Conservation (phyloP, 306 rosid species). For the Fragaria nilgerrensis region DNA sequence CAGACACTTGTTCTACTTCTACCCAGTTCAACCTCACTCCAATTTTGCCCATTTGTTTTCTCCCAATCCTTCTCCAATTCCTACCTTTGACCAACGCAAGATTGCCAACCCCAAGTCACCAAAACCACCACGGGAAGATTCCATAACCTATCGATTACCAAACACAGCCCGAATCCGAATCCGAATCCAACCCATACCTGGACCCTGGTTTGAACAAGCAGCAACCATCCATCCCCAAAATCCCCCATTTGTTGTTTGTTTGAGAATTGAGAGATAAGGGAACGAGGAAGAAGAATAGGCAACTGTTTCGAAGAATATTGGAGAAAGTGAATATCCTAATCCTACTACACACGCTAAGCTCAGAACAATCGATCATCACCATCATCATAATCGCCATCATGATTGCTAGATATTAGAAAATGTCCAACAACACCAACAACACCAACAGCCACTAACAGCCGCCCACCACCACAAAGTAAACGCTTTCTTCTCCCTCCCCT, state of each 20-base stretch:
- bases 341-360: slow-evolving; percentile 24
- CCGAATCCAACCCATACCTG: background rate
- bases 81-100: background rate
- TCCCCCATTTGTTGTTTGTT: background rate
- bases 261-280: background rate
- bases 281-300: background rate
- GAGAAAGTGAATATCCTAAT: background rate
- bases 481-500: slow-evolving; percentile 16
- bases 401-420: slow-evolving; percentile 15
- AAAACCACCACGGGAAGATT: background rate
- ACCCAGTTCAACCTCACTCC: background rate
- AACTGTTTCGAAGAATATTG: background rate
- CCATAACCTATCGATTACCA: background rate
- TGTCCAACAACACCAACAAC: slow-evolving; percentile 33
- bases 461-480: slow-evolving; percentile 41
- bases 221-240: background rate
- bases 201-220: background rate
- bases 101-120: background rate
- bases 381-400: slow-evolving; percentile 5
- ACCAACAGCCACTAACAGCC: slow-evolving; percentile 33
- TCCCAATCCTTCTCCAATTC: background rate
- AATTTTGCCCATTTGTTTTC: background rate
- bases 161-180: too few relatives aligned
- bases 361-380: slow-evolving; percentile 6
- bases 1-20: background rate